A percentile compares a stretch with the other conserved stretches of the same genome.
These are phyloP conservation scores for Aphanocladium album DNA, from an alignment of 2,329 filamentous ascomycete genomes.

Conservation along the genomic window DNA sequence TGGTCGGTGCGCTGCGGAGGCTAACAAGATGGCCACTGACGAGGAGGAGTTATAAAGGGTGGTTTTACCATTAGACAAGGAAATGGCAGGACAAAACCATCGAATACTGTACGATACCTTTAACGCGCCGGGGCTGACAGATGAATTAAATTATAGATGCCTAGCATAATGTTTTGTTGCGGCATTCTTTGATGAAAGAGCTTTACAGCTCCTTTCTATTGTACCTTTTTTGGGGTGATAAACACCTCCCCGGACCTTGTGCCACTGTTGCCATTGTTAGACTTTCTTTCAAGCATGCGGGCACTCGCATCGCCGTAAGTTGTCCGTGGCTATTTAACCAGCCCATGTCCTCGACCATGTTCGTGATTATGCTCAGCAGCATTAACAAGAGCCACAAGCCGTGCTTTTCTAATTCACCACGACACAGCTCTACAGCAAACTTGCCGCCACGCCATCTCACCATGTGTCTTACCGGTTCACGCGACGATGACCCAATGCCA, in stretches of 20 bases:
- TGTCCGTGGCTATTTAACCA: neutral
- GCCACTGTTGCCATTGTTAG: neutral
- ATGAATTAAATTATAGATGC: neutral
- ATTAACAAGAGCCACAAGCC: neutral
- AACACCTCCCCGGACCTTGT: too few species aligned
- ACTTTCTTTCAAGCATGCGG: neutral
- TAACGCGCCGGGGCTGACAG: neutral
- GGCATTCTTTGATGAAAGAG: neutral
- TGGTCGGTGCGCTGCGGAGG: constrained; percentile 47
- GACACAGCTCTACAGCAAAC: neutral
- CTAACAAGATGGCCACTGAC: constrained; percentile 66
- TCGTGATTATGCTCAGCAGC: neutral
- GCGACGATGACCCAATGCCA: neutral
- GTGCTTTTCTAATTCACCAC: neutral
- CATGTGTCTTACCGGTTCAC: neutral
- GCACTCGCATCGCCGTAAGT: neutral
- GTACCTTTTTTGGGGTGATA: neutral
- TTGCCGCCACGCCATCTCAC: neutral
- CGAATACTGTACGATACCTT: constrained; percentile 11
- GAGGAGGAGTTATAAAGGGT: constrained; percentile 41
- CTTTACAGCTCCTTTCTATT: too few species aligned
- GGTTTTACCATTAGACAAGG: neutral
- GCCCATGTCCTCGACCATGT: neutral
- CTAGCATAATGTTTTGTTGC: neutral
- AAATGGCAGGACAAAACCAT: constrained; percentile 2